A percentile compares a stretch with the other conserved stretches of the same genome.
phyloP scores from a whole-genome alignment of 1,284 basidiomycete species.

The Caloboletus firmus region DNA sequence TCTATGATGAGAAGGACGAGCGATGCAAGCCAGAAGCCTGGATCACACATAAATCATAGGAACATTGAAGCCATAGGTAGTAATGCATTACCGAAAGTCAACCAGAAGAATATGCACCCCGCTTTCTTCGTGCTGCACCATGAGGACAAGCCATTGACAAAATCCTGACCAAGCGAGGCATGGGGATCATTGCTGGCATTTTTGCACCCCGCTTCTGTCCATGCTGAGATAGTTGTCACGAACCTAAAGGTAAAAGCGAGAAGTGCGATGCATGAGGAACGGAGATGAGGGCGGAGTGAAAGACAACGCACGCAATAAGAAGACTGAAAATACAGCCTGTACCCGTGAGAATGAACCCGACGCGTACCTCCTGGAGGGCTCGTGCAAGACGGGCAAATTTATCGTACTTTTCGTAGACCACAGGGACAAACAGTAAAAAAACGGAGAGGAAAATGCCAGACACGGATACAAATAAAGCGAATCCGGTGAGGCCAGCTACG shows the following conservation, averaged over 20 bases:
- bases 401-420: slow-evolving; percentile 85
- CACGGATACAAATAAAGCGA: slow-evolving; percentile 79
- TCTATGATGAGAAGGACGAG: slow-evolving; percentile 62
- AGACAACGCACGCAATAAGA: slow-evolving; percentile 67
- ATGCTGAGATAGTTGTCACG: slow-evolving; percentile 70
- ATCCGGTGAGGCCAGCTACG: slow-evolving; percentile 79
- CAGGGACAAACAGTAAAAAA: slow-evolving; percentile 74
- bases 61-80: slow-evolving; percentile 3
- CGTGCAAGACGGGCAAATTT: slow-evolving; percentile 73
- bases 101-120: slow-evolving; percentile 83
- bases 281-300: slow-evolving; percentile 4
- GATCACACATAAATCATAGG: slow-evolving; percentile 8
- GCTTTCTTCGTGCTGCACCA: slow-evolving; percentile 93
- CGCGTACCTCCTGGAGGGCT: slow-evolving; percentile 76
- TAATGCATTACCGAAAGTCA: slow-evolving; percentile 57
- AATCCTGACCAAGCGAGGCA: slow-evolving; percentile 66
- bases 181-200: slow-evolving; percentile 72
- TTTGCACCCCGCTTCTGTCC: slow-evolving; percentile 84
- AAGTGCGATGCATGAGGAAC: slow-evolving; percentile 6
- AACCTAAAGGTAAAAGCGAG: slow-evolving; percentile 48
- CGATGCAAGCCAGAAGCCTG: slow-evolving; percentile 68
- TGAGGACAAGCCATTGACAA: slow-evolving; percentile 63
- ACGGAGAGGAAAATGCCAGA: slow-evolving; percentile 67
- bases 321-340: slow-evolving; percentile 65
- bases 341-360: slow-evolving; percentile 76